These are phyloP conservation scores for Thelephora terrestris DNA, from an alignment of 1,284 basidiomycete species.

Conservation along the genomic window DNA sequence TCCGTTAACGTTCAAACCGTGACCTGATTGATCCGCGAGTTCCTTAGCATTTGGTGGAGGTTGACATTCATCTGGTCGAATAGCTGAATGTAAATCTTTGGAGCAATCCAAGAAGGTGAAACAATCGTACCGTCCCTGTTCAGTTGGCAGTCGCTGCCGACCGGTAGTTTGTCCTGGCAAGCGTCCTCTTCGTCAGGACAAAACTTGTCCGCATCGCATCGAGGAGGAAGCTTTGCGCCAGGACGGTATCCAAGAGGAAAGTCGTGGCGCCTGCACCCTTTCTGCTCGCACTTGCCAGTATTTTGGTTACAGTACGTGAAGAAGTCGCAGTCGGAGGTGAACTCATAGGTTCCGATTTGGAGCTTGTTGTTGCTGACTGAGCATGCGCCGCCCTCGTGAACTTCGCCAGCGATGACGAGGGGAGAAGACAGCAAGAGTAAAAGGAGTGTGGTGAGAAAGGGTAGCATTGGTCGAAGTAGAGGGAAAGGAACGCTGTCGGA, in stretches of 20 bases:
- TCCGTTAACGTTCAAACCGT: conserved; percentile 70
- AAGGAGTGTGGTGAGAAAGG: conserved; percentile 33
- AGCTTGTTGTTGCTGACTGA: conserved; percentile 50
- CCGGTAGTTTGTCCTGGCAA: conserved; percentile 52
- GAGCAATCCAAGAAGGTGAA: not conserved
- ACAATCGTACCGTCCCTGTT: conserved; percentile 71
- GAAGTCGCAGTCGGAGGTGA: conserved; percentile 67
- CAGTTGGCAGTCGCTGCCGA: conserved; percentile 70
- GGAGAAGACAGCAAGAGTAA: conserved; percentile 21
- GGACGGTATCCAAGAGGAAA: conserved; percentile 58
- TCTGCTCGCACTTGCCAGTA: conserved; percentile 46
- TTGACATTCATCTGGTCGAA: conserved; percentile 59
- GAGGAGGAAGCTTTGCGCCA: conserved; percentile 37
- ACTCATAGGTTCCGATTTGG: conserved; percentile 64
- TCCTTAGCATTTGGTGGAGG: conserved; percentile 53
- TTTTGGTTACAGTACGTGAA: conserved; percentile 53
- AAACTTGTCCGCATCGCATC: conserved; percentile 55
- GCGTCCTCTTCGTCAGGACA: conserved; percentile 79
- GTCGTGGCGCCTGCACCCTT: conserved; percentile 67
- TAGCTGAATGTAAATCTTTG: not conserved
- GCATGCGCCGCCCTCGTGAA: conserved; percentile 39
- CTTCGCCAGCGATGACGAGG: conserved; percentile 31
- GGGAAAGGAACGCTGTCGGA: no score
- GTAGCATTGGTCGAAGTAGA: conserved; percentile 9
- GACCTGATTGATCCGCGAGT: conserved; percentile 44